Percentiles rank a stretch among this genome's conserved stretches.
Conservation (phyloP, 148 eudicot genomes). For the Amaranthus cruentus region DNA sequence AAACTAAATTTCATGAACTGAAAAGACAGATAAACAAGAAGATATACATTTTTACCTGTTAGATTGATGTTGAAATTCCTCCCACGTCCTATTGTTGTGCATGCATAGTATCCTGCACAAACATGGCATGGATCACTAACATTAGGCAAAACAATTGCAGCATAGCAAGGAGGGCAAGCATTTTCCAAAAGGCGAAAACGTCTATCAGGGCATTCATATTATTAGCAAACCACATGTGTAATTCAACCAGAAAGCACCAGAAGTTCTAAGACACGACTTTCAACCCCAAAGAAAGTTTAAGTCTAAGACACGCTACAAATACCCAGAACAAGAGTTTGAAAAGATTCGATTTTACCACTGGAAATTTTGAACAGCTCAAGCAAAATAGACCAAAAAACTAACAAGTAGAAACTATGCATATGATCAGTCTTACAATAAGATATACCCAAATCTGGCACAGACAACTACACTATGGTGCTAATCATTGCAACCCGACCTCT, state of each 20-base stretch:
- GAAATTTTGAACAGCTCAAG: too few relatives aligned
- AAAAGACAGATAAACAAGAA: background rate
- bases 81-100: slow-evolving; percentile 48
- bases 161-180: background rate
- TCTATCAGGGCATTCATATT: background rate
- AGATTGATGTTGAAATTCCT: slow-evolving; percentile 46
- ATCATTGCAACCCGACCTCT: too few relatives aligned
- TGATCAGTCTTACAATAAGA: background rate
- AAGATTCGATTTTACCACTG: too few relatives aligned
- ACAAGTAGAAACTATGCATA: background rate
- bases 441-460: too few relatives aligned
- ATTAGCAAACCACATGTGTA: background rate
- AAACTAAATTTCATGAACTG: background rate
- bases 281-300: background rate
- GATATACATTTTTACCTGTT: slow-evolving; percentile 42
- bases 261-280: background rate
- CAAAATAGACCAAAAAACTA: background rate
- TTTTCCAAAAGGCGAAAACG: background rate
- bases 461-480: too few relatives aligned
- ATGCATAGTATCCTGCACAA: slow-evolving; percentile 57
- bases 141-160: background rate
- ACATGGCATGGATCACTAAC: slow-evolving; percentile 5
- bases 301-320: background rate
- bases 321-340: background rate
- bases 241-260: background rate